Evolutionary conservation across 208 protist species (phyloP).

Genomic region (Phytomonas sp.): DNA sequence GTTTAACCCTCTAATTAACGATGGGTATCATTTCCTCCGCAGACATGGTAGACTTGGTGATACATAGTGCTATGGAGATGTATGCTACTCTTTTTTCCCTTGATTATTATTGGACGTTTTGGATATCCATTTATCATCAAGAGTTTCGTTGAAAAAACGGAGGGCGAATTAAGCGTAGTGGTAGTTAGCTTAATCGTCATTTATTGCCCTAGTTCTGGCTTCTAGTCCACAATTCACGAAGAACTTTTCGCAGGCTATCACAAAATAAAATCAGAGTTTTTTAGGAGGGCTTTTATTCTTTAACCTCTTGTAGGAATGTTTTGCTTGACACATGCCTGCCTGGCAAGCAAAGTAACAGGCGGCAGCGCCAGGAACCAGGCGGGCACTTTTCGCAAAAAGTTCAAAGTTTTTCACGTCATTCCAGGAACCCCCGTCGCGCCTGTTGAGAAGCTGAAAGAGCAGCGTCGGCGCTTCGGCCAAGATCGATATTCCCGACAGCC

Average conservation of each 20-base stretch:
- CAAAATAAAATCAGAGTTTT: too few relatives aligned
- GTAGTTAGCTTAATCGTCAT: too few relatives aligned
- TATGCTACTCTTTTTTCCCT: conserved; percentile 6
- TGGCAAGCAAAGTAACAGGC: conserved; percentile 73
- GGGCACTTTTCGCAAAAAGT: conserved; percentile 44
- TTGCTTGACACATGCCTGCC: conserved; percentile 14
- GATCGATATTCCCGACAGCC: conserved; percentile 68
- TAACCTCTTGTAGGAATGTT: conserved; percentile 46
- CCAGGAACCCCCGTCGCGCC: conserved; percentile 68
- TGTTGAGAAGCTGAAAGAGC: conserved; percentile 75
- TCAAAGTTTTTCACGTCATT: conserved; percentile 68
- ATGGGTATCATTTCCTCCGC: too few relatives aligned
- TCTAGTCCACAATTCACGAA: too few relatives aligned
- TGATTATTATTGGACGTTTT: conserved; percentile 4
- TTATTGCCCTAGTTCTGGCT: too few relatives aligned
- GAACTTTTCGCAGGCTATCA: not conserved
- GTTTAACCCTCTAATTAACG: too few relatives aligned
- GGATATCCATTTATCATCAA: not conserved
- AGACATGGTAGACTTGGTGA: too few relatives aligned
- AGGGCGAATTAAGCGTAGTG: not conserved
- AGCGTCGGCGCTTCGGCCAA: conserved; percentile 63
- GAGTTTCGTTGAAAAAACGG: not conserved
- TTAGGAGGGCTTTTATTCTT: too few relatives aligned
- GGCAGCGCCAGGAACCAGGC: conserved; percentile 80
- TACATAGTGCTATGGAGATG: too few relatives aligned